phyloP scores from a whole-genome alignment of 768 basidiomycete species.

The Gymnopilus dilepis region DNA sequence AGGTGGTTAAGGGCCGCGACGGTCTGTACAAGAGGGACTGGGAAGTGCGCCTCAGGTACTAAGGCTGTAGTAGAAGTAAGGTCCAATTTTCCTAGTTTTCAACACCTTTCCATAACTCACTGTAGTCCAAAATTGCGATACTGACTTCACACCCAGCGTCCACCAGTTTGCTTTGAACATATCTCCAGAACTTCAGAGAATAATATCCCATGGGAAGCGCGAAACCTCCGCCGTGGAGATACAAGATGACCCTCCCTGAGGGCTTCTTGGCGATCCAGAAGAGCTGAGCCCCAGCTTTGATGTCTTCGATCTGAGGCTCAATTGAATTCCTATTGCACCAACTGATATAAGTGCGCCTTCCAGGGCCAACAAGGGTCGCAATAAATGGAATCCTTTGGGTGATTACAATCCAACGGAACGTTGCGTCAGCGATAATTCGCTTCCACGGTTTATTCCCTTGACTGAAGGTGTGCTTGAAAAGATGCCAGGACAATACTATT shows the following conservation, averaged over 20 bases:
- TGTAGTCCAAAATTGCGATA: conserved; percentile 18
- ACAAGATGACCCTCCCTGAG: conserved; percentile 18
- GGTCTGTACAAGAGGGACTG: conserved; percentile 36
- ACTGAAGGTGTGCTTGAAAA: background rate
- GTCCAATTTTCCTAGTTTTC: no score
- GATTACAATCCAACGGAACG: conserved; percentile 16
- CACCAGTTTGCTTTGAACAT: conserved; percentile 7
- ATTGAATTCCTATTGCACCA: conserved; percentile 12
- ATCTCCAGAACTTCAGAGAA: conserved; percentile 18
- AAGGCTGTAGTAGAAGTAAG: conserved; percentile 19
- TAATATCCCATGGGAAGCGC: conserved; percentile 15
- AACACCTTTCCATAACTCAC: no score
- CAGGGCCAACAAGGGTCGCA: conserved; percentile 4
- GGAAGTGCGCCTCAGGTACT: conserved; percentile 33
- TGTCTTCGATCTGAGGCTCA: conserved; percentile 10
- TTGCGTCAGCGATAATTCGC: conserved; percentile 15
- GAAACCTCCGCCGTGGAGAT: conserved; percentile 25
- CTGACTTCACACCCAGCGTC: background rate
- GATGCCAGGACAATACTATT: conserved; percentile 2
- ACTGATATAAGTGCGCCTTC: conserved; percentile 7
- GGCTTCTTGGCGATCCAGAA: conserved; percentile 21
- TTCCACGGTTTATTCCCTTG: conserved; percentile 18
- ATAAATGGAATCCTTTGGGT: conserved; percentile 12
- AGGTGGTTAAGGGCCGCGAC: conserved; percentile 34
- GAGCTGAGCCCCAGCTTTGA: conserved; percentile 10